These are phyloP conservation scores for Lactifluus hygrophoroides DNA, from an alignment of 768 basidiomycete genomes.

Conservation along the genomic window DNA sequence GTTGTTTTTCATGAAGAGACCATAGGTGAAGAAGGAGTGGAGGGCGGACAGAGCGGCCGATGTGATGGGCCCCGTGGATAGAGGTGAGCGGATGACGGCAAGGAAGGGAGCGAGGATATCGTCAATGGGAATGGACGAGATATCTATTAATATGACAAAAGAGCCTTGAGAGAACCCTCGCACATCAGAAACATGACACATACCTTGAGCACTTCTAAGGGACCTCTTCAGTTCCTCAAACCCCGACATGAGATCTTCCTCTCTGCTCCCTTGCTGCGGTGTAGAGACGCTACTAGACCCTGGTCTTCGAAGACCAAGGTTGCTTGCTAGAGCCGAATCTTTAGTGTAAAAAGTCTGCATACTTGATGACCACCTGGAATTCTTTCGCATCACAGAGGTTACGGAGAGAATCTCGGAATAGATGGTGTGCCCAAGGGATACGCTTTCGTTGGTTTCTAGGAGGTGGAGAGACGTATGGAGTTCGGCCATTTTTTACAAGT, in stretches of 20 bases:
- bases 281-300: slow-evolving; percentile 34
- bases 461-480: neutral
- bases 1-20: slow-evolving; percentile 54
- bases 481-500: slow-evolving; percentile 1
- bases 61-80: slow-evolving; percentile 95
- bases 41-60: slow-evolving; percentile 86
- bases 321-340: slow-evolving; percentile 63
- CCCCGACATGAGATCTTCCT: slow-evolving; percentile 81
- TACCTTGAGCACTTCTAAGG: slow-evolving; percentile 62
- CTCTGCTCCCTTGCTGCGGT: slow-evolving; percentile 48
- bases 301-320: slow-evolving; percentile 63
- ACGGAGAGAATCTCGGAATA: slow-evolving; percentile 87
- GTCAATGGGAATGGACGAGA: slow-evolving; percentile 47
- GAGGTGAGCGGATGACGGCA: slow-evolving; percentile 83
- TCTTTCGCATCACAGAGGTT: slow-evolving; percentile 93
- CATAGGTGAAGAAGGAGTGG: slow-evolving; percentile 79
- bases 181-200: slow-evolving; percentile 18
- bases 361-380: slow-evolving; percentile 89
- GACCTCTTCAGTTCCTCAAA: slow-evolving; percentile 80
- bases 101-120: slow-evolving; percentile 81
- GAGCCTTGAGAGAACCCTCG: neutral
- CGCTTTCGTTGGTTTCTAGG: slow-evolving; percentile 14
- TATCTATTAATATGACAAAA: slow-evolving; percentile 36
- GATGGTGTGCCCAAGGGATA: slow-evolving; percentile 69
- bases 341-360: slow-evolving; percentile 49